Percentiles rank a stretch among this genome's conserved stretches.
Conservation (phyloP, 164 flowering plant genomes). For the Liquidambar formosana region DNA sequence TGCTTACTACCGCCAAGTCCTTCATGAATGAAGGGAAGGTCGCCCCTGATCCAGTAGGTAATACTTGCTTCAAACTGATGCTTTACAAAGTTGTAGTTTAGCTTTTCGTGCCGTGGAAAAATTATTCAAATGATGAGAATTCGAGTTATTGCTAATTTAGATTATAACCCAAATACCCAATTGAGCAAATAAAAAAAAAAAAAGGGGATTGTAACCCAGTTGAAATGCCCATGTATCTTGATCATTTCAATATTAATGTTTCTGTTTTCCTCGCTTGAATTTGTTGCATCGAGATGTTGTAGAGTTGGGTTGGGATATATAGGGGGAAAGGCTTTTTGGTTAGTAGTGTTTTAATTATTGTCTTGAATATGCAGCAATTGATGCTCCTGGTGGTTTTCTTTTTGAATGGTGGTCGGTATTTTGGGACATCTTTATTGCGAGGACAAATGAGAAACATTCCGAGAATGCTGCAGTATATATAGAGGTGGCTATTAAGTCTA, state of each 20-base stretch:
- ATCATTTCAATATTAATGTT: too few species aligned
- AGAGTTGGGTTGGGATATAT: too few species aligned
- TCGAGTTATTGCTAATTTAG: too few species aligned
- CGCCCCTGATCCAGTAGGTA: constrained; percentile 91
- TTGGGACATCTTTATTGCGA: constrained; percentile 89
- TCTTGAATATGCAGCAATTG: constrained; percentile 65
- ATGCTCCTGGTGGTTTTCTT: constrained; percentile 93
- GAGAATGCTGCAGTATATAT: constrained; percentile 83
- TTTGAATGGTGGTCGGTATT: constrained; percentile 98
- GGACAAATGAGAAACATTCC: constrained; percentile 86
- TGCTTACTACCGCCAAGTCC: constrained; percentile 81
- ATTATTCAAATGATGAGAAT: not conserved
- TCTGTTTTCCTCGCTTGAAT: too few species aligned
- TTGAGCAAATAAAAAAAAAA: too few species aligned
- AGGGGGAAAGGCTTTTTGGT: not conserved
- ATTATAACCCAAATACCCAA: too few species aligned
- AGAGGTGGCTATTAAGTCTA: constrained; percentile 43
- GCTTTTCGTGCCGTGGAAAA: not conserved
- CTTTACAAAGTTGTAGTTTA: not conserved
- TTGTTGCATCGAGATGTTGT: too few species aligned
- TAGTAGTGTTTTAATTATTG: not conserved
- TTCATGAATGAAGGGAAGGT: constrained; percentile 92
- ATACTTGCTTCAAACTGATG: constrained; percentile 5
- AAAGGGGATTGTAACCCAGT: too few species aligned
- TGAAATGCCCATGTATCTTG: too few species aligned